Conservation (phyloP, 2,329 filamentous ascomycete species). For the Hymenoscyphus fructigenus region DNA sequence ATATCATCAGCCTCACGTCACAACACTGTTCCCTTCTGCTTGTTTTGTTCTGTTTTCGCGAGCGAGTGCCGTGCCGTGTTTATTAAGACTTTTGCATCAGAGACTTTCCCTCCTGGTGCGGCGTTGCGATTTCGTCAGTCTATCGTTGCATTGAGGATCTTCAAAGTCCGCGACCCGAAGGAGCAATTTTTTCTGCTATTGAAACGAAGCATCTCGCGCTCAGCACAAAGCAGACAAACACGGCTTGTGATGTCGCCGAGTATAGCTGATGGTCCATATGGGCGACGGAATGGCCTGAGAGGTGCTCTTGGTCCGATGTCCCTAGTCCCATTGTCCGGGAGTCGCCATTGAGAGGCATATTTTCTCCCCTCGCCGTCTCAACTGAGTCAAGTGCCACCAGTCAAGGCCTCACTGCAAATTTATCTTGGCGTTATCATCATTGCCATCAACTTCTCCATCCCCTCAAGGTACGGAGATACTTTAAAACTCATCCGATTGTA, state of each 20-base stretch:
- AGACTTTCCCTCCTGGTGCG: neutral
- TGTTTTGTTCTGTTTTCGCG: neutral
- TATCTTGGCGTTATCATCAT: neutral
- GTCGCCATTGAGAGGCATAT: neutral
- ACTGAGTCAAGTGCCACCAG: neutral
- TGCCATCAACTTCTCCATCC: neutral
- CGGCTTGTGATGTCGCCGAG: neutral
- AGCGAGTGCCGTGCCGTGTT: neutral
- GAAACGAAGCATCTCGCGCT: slow-evolving; percentile 5
- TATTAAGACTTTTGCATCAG: neutral
- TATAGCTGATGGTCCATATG: neutral
- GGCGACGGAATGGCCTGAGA: neutral
- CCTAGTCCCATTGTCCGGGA: neutral
- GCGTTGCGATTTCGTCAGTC: neutral
- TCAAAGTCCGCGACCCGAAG: slow-evolving; percentile 11
- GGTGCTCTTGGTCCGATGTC: neutral
- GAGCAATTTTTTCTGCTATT: neutral
- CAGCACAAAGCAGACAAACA: neutral
- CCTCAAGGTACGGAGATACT: neutral
- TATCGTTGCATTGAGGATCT: slow-evolving; percentile 11
- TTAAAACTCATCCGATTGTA: slow-evolving; percentile 2
- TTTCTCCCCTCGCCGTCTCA: neutral
- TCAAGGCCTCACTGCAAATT: neutral
- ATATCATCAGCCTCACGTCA: neutral
- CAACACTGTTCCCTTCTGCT: neutral